These are phyloP conservation scores for Phialophora tarda DNA, from an alignment of 2,329 filamentous ascomycete genomes.

Conservation along the genomic window DNA sequence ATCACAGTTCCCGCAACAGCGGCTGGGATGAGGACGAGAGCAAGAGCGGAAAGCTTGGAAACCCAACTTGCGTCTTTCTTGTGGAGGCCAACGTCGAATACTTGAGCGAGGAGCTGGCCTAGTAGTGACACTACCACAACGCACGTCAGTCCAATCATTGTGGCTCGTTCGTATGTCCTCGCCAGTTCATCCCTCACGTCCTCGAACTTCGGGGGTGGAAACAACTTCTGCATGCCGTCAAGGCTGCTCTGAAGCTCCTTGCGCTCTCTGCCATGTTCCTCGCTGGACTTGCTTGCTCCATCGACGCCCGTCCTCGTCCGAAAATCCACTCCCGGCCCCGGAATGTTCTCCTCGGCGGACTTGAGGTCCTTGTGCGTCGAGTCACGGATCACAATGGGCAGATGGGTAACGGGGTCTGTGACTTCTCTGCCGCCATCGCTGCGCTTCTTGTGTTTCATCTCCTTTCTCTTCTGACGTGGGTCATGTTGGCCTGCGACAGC, in stretches of 20 bases:
- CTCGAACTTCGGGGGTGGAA: conserved; percentile 60
- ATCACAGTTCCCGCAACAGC: conserved; percentile 41
- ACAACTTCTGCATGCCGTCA: conserved; percentile 56
- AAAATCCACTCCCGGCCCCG: conserved; percentile 48
- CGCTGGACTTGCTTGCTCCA: conserved; percentile 52
- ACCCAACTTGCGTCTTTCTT: conserved; percentile 13
- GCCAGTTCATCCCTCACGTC: conserved; percentile 52
- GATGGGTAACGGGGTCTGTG: conserved; percentile 74
- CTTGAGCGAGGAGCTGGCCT: conserved; percentile 17
- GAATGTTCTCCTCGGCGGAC: conserved; percentile 53
- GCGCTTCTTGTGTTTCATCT: conserved; percentile 55
- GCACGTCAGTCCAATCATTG: conserved; percentile 45
- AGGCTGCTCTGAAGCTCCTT: conserved; percentile 51
- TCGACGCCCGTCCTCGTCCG: conserved; percentile 54
- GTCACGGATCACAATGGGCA: conserved; percentile 71
- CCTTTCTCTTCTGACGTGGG: conserved; percentile 56
- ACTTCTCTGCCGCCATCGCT: conserved; percentile 63
- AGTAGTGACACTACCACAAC: conserved; percentile 37
- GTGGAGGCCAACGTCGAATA: conserved; percentile 19
- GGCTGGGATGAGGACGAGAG: conserved; percentile 18
- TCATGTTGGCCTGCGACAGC: conserved; percentile 41
- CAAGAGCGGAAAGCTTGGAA: conserved; percentile 9
- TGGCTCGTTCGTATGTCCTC: conserved; percentile 52
- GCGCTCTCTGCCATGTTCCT: conserved; percentile 52
- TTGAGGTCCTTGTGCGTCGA: conserved; percentile 68